Percentiles rank a stretch among this genome's conserved stretches.
Conservation (phyloP, 1,284 basidiomycete species). For the Caloboletus firmus region DNA sequence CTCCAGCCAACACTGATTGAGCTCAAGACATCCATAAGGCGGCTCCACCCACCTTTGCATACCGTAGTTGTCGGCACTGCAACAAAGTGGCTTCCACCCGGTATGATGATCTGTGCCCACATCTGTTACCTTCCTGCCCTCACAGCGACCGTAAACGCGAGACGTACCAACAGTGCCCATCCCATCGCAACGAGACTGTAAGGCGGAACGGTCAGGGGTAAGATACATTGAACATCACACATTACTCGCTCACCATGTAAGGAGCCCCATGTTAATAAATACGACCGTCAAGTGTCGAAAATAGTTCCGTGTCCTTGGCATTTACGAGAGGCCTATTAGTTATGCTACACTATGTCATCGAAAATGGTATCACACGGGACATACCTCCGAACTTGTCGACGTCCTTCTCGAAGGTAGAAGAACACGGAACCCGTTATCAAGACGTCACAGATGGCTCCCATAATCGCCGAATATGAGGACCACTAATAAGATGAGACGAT, state of each 20-base stretch:
- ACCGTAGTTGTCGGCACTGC: constrained; percentile 1
- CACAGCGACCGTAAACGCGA: too few species aligned
- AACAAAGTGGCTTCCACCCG: background rate
- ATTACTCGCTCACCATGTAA: constrained; percentile 5
- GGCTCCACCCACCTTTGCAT: constrained; percentile 3
- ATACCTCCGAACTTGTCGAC: constrained; percentile 8
- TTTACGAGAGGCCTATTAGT: background rate
- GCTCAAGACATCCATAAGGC: background rate
- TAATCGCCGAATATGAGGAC: constrained; percentile 14
- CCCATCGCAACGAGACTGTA: constrained; percentile 11
- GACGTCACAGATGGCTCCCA: constrained; percentile 12
- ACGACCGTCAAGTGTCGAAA: constrained; percentile 8
- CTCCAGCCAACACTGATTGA: background rate
- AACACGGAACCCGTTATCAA: constrained; percentile 21
- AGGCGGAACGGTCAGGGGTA: background rate
- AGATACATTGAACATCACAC: background rate
- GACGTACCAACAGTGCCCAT: constrained; percentile 17
- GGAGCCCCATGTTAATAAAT: too few species aligned
- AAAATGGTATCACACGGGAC: background rate
- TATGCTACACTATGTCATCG: background rate
- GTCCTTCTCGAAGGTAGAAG: constrained; percentile 18
- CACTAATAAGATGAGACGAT: constrained; percentile 1
- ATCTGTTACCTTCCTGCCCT: background rate
- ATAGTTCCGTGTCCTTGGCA: constrained; percentile 7
- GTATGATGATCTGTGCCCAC: background rate